Base-by-base conservation (phyloP, 1,284 basidiomycete species). In the Ganoderma sp. region DNA sequence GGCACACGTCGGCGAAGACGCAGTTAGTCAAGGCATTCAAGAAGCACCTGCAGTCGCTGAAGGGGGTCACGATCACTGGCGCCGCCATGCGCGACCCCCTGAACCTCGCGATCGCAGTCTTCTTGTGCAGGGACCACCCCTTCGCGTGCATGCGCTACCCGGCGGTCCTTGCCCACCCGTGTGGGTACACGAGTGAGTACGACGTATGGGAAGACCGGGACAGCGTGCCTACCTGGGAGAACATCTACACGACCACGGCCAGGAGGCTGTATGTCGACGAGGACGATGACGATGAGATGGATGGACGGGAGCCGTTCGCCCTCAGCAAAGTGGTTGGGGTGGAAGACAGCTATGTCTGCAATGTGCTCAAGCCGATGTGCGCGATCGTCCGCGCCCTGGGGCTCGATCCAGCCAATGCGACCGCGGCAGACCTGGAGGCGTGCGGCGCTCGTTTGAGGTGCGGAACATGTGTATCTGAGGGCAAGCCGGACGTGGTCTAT, bases 41-140 rank as follows among this genome's bases (percentile, higher is more conserved):
- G 2, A 42, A 54, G 8, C 32, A n/a, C 8, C 9, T 39, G 19
- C 28, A 10, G 28, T 9, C 60, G 9, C 28, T 9, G 9, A 25
- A 28, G 25, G 25, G 58, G 4, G 28, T 60, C 48, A 8, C 61
- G 2, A 17, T 19, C 6, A 42, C 25, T 14, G 39, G 19, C 15
- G 5, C 32, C 32, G 32, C 32, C 32, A 32, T 32, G 32, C 45
- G 54, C 17, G 69, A 70, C n/a, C 43, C 50, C 9, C 63, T 70
- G 19, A 19, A 34, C 7, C 66, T 70, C 25, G 69, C 69, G n/a
- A 43, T 65, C 32, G 59, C 63, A 8, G 41, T 65, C 15, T 63
- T 67, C 61, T 14, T 64, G n/a, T 48, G 45, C 45, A n/a, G 10
- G n/a, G 5, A 48, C 17, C 19, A n/a, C 19, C 45, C 19, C 8